These are phyloP conservation scores for Pseudogymnoascus sp. DNA, from an alignment of 2,329 filamentous ascomycete genomes.

Conservation along the genomic window DNA sequence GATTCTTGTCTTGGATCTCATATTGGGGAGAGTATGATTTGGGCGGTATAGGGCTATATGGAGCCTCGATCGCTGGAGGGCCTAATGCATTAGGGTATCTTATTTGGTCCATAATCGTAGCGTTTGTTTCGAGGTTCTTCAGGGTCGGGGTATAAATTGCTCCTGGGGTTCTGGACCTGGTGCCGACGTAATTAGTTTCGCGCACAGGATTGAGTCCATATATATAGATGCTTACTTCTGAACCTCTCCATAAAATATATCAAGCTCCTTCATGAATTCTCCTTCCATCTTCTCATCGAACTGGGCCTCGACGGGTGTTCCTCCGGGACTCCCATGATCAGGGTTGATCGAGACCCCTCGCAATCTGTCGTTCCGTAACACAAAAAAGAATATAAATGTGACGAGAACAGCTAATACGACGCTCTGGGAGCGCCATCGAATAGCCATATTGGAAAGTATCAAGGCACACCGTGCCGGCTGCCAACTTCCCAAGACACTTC, in stretches of 20 bases:
- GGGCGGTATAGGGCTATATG: slow-evolving; percentile 43
- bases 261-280: slow-evolving; percentile 36
- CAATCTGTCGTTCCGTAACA: neutral
- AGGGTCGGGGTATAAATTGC: slow-evolving; percentile 54
- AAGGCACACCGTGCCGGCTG: neutral
- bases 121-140: slow-evolving; percentile 39
- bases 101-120: slow-evolving; percentile 29
- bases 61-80: slow-evolving; percentile 32
- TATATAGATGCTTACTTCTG: slow-evolving; percentile 29
- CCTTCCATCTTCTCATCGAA: slow-evolving; percentile 14
- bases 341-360: neutral
- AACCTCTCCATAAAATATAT: slow-evolving; percentile 26
- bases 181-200: slow-evolving; percentile 10
- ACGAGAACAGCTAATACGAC: neutral
- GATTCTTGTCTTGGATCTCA: slow-evolving; percentile 58
- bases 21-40: slow-evolving; percentile 61
- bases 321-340: neutral
- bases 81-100: slow-evolving; percentile 31
- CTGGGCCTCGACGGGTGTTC: neutral
- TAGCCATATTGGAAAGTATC: neutral
- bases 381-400: neutral
- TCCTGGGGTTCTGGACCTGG: slow-evolving; percentile 42
- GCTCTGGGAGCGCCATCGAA: neutral
- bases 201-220: slow-evolving; percentile 18
- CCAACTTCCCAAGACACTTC: neutral